Base-by-base conservation (phyloP, 2,329 filamentous ascomycete species). In the Diaporthe capsici region DNA sequence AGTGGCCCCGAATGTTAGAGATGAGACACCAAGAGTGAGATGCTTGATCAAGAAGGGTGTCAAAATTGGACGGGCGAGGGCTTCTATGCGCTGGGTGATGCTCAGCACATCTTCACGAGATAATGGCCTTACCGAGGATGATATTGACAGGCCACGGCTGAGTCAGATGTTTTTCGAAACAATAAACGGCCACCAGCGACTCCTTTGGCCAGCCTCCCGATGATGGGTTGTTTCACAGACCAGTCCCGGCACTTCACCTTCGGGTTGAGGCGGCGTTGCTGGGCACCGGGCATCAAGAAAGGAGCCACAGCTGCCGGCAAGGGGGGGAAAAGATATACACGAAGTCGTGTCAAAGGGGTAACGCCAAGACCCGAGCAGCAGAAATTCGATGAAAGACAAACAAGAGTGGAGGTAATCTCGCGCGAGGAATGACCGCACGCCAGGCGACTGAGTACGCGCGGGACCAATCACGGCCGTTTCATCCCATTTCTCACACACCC, bases 101-200 rank as follows among this genome's bases (percentile, higher is more conserved):
- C 49, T 22, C 47, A 39, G 47, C 65, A 68, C 34, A 53, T 37
- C 47, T 20, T 68, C 65, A 68, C 47, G 47, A 53, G 65, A 37
- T 68, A 22, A 37, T 53, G 47, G 47, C 65, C 47, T 68, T 68
- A 68, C 47, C 65, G 47, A 68, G 65, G 22, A 68, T 39, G 22
- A 39, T 68, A 68, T 53, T 68, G 65, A 68, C 65, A 68, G 47
- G 65, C 65, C 34, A 42, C 10, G 31, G 65, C 47, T 53, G 65
- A 68, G 65, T 53, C 65, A 68, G 65, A 53, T 68, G 65, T 53
- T 53, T 39, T 68, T 53, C 31, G 47, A 68, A 68, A 68, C 65
- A 53, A 68, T 37, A 68, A 68, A 68, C 65, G 47, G 65, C 65
- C n/a, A 39, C 65, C 34, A 53, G 20, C 22, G 44, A 51, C 65